Evolutionary conservation across 495 filamentous ascomycete genomes (phyloP).

Genomic region (Acidiella bohemica): DNA sequence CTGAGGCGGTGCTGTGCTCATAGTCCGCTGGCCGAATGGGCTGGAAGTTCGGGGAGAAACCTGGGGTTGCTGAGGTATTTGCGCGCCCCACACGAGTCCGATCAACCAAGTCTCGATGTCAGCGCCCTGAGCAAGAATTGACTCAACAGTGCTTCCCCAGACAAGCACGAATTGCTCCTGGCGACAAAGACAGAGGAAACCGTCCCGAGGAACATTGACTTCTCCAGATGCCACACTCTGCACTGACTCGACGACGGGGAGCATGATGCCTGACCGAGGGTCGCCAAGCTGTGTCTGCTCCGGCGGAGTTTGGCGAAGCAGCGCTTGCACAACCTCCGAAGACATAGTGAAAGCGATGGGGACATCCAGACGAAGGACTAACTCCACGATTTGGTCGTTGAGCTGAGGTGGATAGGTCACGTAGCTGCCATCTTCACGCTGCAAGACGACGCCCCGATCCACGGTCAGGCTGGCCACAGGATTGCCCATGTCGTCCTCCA

Average conservation of each 20-base stretch:
- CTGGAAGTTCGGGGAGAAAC: background rate
- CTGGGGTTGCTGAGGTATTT: background rate
- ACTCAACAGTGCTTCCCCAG: conserved; percentile 2
- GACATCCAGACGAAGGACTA: background rate
- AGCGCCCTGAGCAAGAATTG: background rate
- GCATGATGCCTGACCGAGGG: background rate
- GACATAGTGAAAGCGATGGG: conserved; percentile 2
- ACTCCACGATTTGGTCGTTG: background rate
- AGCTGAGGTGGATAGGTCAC: background rate
- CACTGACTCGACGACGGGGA: background rate
- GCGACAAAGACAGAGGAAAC: background rate
- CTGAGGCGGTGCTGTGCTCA: background rate
- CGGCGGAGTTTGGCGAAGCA: background rate
- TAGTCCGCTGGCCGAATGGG: background rate
- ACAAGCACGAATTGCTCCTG: conserved; percentile 1
- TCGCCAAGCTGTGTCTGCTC: background rate
- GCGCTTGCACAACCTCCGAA: background rate
- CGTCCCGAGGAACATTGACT: background rate
- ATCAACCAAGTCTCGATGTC: conserved; percentile 1
- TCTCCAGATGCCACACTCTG: background rate
- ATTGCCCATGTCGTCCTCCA: conserved; percentile 1
- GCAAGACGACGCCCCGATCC: background rate
- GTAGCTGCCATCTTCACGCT: background rate
- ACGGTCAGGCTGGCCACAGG: background rate
- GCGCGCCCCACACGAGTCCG: background rate